Evolutionary conservation across 768 basidiomycete species (phyloP).

Genomic region (Phylloporus arenicola): DNA sequence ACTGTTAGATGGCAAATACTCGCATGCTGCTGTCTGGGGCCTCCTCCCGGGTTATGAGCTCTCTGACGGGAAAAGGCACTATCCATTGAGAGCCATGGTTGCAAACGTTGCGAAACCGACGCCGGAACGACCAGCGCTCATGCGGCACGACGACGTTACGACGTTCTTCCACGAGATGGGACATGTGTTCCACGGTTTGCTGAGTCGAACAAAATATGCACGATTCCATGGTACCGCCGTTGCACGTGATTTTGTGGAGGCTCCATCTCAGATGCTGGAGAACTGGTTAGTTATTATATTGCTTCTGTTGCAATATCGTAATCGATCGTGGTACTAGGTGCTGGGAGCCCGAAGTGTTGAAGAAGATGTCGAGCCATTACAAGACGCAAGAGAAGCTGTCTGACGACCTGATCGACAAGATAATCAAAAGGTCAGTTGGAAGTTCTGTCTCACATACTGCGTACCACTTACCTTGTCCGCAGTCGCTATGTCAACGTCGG

Average conservation of each 20-base stretch:
- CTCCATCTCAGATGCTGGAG: constrained; percentile 89
- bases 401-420: constrained; percentile 63
- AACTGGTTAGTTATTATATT: constrained; percentile 53
- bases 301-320: not conserved
- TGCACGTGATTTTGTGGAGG: constrained; percentile 81
- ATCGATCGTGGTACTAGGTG: constrained; percentile 48
- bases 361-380: constrained; percentile 75
- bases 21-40: constrained; percentile 84
- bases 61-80: constrained; percentile 53
- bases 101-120: constrained; percentile 87
- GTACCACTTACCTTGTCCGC: not conserved
- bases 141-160: constrained; percentile 84
- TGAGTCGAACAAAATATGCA: constrained; percentile 64
- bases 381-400: constrained; percentile 67
- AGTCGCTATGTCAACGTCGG: constrained; percentile 80
- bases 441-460: not conserved
- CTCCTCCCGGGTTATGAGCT: constrained; percentile 61
- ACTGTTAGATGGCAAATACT: constrained; percentile 63
- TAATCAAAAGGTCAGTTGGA: constrained; percentile 61
- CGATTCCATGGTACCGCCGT: constrained; percentile 83
- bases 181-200: constrained; percentile 63
- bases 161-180: constrained; percentile 94
- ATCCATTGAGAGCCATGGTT: constrained; percentile 81
- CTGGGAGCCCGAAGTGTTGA: constrained; percentile 75
- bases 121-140: constrained; percentile 71